phyloP scores from a whole-genome alignment of 305 asterid genomes.

The Rubia peregrina region DNA sequence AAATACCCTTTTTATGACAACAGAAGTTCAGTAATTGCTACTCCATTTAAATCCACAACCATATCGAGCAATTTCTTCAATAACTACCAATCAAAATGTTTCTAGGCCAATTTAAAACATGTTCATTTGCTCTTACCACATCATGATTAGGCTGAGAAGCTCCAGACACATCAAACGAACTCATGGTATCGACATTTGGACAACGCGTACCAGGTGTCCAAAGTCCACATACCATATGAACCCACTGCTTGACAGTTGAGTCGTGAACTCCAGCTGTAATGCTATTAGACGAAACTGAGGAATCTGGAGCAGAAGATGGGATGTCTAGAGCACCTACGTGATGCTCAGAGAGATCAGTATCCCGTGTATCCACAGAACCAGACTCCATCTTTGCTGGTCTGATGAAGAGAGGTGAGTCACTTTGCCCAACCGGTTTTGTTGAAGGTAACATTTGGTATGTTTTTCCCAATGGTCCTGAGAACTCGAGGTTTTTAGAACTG shows the following conservation, averaged over 20 bases:
- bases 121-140: conserved; percentile 16
- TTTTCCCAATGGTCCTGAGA: conserved; percentile 2
- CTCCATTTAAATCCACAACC: not conserved
- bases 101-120: not conserved
- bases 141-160: conserved; percentile 12
- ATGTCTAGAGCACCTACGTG: conserved; percentile 10
- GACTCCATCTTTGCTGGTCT: conserved; percentile 15
- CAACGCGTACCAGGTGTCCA: conserved; percentile 32
- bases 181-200: conserved; percentile 28
- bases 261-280: conserved; percentile 19
- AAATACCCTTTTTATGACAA: not conserved
- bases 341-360: conserved; percentile 11
- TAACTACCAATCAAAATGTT: not conserved
- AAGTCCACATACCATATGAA: conserved; percentile 35
- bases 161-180: conserved; percentile 35
- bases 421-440: conserved; percentile 4
- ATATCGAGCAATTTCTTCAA: not conserved
- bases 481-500: not conserved
- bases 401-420: conserved; percentile 17
- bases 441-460: conserved; percentile 17
- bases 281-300: conserved; percentile 18
- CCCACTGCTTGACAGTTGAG: conserved; percentile 30
- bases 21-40: not conserved
- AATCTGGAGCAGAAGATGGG: conserved; percentile 6
- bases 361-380: not conserved